Percentiles rank a stretch among this genome's conserved stretches.
Conservation (phyloP, 768 basidiomycete genomes). For the Sporobolomyces phaffii region DNA sequence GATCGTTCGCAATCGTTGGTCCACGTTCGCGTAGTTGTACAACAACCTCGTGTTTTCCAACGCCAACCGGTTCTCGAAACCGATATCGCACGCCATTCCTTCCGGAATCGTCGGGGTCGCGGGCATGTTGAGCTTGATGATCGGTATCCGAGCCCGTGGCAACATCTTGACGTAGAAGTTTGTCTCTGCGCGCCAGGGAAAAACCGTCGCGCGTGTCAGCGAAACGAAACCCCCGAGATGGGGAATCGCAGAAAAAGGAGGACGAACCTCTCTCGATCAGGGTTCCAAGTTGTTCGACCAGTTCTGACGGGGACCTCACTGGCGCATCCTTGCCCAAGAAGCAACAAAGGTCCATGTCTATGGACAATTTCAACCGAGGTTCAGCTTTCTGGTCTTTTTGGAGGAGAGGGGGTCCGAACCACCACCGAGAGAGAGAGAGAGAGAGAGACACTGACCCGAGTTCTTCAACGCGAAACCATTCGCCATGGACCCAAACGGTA, state of each 20-base stretch:
- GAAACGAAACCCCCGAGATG: not conserved
- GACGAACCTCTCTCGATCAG: slow-evolving; percentile 9
- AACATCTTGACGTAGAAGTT: slow-evolving; percentile 94
- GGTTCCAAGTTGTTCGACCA: slow-evolving; percentile 64
- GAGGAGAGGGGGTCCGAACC: too few species aligned
- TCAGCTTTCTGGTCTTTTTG: too few species aligned
- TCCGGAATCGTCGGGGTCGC: slow-evolving; percentile 53
- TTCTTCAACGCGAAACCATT: slow-evolving; percentile 96
- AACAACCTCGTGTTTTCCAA: slow-evolving; percentile 93
- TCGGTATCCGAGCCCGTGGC: slow-evolving; percentile 94
- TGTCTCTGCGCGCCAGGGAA: slow-evolving; percentile 58
- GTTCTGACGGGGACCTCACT: slow-evolving; percentile 67
- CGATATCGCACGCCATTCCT: slow-evolving; percentile 96
- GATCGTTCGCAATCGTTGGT: slow-evolving; percentile 85
- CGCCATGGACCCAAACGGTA: slow-evolving; percentile 89
- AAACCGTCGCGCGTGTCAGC: too few species aligned
- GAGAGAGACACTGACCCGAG: slow-evolving; percentile 58
- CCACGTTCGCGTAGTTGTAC: slow-evolving; percentile 95
- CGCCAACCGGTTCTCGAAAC: slow-evolving; percentile 94
- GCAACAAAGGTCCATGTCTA: slow-evolving; percentile 98
- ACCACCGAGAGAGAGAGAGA: too few species aligned
- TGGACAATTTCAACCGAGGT: not conserved
- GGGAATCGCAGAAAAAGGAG: not conserved
- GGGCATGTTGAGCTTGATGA: slow-evolving; percentile 90
- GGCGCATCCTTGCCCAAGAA: slow-evolving; percentile 67